phyloP scores from a whole-genome alignment of 2,329 filamentous ascomycete species.

The Pseudogymnoascus sp. region DNA sequence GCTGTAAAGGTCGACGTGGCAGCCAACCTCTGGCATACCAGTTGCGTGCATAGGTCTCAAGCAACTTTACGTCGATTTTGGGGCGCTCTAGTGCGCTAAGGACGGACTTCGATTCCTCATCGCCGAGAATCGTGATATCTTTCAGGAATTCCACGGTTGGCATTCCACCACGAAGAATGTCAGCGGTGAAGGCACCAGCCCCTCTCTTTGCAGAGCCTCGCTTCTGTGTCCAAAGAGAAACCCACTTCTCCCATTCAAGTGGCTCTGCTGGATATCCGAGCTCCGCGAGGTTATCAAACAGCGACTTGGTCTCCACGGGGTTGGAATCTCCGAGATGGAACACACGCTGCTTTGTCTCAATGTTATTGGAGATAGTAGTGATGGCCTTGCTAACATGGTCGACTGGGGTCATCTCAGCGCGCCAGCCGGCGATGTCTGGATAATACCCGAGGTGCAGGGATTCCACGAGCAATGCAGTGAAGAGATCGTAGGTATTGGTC shows the following conservation, averaged over 20 bases:
- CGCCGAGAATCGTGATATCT: constrained; percentile 65
- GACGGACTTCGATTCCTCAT: constrained; percentile 56
- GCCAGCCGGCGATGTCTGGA: constrained; percentile 66
- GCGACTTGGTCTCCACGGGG: constrained; percentile 55
- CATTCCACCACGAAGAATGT: constrained; percentile 75
- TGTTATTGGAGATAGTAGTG: constrained; percentile 58
- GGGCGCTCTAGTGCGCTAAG: constrained; percentile 52
- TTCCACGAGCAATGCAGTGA: constrained; percentile 69
- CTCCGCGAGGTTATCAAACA: constrained; percentile 56
- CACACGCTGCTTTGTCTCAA: constrained; percentile 51
- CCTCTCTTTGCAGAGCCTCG: constrained; percentile 55
- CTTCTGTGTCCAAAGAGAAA: constrained; percentile 63
- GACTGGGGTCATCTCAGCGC: constrained; percentile 75
- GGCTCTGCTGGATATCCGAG: constrained; percentile 64
- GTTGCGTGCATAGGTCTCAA: constrained; percentile 71
- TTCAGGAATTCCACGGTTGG: constrained; percentile 63
- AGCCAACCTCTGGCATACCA: constrained; percentile 78
- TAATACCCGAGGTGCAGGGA: constrained; percentile 64
- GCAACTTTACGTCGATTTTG: constrained; percentile 59
- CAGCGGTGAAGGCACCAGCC: constrained; percentile 66
- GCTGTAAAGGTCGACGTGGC: constrained; percentile 48
- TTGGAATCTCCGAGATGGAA: constrained; percentile 70
- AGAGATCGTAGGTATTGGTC: constrained; percentile 69
- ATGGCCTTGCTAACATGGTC: constrained; percentile 74
- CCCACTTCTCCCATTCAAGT: constrained; percentile 66